Percentiles rank a stretch among this genome's conserved stretches.
Evolutionary conservation across 108 stramenopile species (phyloP).

Genomic region (Stephanodiscus triporus): DNA sequence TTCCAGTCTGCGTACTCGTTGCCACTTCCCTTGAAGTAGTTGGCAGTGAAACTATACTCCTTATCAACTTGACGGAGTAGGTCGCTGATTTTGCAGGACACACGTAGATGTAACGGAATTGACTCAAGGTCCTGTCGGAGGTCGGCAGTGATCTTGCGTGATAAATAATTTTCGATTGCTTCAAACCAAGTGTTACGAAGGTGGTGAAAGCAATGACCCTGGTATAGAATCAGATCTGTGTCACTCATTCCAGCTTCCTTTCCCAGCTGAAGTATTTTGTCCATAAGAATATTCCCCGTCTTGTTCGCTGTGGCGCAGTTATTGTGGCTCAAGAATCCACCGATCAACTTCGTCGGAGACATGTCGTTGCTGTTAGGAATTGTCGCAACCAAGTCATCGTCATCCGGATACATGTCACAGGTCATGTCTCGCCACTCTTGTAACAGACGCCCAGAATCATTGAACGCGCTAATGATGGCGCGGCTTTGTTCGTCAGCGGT

Average conservation of each 20-base stretch:
- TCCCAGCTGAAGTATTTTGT: no score
- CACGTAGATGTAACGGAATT: conserved; percentile 14
- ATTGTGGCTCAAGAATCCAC: no score
- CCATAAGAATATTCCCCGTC: no score
- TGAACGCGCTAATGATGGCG: background rate
- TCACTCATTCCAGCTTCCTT: background rate
- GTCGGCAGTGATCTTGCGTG: background rate
- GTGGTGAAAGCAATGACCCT: conserved; percentile 4
- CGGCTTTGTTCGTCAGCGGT: conserved; percentile 10
- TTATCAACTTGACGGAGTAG: conserved; percentile 24
- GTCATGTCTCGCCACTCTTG: background rate
- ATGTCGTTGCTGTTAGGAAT: no score
- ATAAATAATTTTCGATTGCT: background rate
- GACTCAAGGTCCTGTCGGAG: conserved; percentile 11
- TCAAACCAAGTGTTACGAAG: conserved; percentile 9
- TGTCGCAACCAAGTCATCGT: no score
- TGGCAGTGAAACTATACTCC: conserved; percentile 5
- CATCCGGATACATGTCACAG: no score
- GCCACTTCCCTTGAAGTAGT: background rate
- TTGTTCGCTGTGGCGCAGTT: no score
- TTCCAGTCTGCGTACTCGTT: conserved; percentile 3
- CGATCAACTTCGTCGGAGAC: no score
- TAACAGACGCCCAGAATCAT: background rate
- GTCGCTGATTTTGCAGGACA: background rate
- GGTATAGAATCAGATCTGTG: background rate